phyloP scores from a whole-genome alignment of 2,329 filamentous ascomycete species.

The Cordyceps cateniannulata region DNA sequence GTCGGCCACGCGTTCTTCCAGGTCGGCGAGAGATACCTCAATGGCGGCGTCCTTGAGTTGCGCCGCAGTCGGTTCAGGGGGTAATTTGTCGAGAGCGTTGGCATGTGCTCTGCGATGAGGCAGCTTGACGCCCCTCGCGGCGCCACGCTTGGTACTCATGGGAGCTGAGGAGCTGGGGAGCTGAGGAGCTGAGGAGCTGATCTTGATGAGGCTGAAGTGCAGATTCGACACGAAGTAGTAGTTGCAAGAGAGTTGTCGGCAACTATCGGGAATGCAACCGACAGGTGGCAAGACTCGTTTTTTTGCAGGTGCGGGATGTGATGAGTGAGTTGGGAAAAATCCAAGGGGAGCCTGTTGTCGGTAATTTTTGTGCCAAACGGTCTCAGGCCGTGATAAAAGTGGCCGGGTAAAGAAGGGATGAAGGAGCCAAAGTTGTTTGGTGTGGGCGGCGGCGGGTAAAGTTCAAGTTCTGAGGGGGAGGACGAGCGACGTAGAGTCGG shows the following conservation, averaged over 20 bases:
- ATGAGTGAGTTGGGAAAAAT: background rate
- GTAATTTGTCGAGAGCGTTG: slow-evolving; percentile 29
- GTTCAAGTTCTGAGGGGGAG: background rate
- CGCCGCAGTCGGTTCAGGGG: slow-evolving; percentile 28
- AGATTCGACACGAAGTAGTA: background rate
- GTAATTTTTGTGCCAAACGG: background rate
- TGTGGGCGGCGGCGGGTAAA: background rate
- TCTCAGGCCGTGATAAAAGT: slow-evolving; percentile 4
- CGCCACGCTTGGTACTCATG: slow-evolving; percentile 26
- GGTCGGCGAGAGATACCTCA: slow-evolving; percentile 34
- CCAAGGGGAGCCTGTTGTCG: background rate
- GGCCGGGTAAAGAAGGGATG: background rate
- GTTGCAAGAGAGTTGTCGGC: background rate
- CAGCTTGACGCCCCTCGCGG: slow-evolving; percentile 25
- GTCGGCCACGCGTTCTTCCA: slow-evolving; percentile 47
- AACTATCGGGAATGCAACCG: background rate
- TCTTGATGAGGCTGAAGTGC: background rate
- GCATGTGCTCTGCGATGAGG: slow-evolving; percentile 28
- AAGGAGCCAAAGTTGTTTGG: background rate
- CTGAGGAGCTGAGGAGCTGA: background rate
- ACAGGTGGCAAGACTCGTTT: background rate
- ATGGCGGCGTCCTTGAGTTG: slow-evolving; percentile 31
- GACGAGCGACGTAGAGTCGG: background rate
- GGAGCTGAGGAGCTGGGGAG: background rate
- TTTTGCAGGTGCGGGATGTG: background rate